Evolutionary conservation across 2,329 filamentous ascomycete species (phyloP).

Genomic region (Apiospora pterosperma): DNA sequence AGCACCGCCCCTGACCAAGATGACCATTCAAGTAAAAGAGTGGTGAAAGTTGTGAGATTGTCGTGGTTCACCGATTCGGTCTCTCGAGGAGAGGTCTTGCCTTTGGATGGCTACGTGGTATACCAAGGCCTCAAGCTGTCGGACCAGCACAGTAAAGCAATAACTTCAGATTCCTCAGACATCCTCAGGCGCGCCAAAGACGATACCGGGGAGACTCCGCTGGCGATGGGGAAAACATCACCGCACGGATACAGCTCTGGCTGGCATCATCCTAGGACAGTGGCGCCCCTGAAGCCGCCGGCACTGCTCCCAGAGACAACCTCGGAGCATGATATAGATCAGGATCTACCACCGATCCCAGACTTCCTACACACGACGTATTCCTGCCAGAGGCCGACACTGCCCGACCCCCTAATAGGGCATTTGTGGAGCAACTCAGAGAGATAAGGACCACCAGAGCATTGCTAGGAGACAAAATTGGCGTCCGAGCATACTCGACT

Average conservation of each 20-base stretch:
- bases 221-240: slow-evolving; percentile 8
- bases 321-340: slow-evolving; percentile 66
- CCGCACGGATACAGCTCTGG: slow-evolving; percentile 5
- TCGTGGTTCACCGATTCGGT: slow-evolving; percentile 57
- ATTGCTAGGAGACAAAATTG: slow-evolving; percentile 58
- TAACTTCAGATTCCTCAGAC: slow-evolving; percentile 11
- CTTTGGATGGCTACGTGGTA: slow-evolving; percentile 48
- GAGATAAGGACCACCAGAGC: slow-evolving; percentile 70
- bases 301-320: slow-evolving; percentile 66
- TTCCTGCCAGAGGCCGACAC: slow-evolving; percentile 78
- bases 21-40: slow-evolving; percentile 6
- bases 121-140: slow-evolving; percentile 41
- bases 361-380: slow-evolving; percentile 64
- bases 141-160: slow-evolving; percentile 12
- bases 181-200: slow-evolving; percentile 29
- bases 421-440: slow-evolving; percentile 71
- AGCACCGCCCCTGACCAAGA: slow-evolving; percentile 11
- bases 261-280: slow-evolving; percentile 16
- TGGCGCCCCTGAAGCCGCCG: slow-evolving; percentile 30
- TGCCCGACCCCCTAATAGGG: slow-evolving; percentile 66
- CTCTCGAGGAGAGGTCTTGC: slow-evolving; percentile 39
- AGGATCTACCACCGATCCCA: slow-evolving; percentile 61
- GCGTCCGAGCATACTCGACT: slow-evolving; percentile 64
- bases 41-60: slow-evolving; percentile 54
- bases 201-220: slow-evolving; percentile 3